Conservation (phyloP, 2,329 filamentous ascomycete species). For the Colletotrichum sp. region DNA sequence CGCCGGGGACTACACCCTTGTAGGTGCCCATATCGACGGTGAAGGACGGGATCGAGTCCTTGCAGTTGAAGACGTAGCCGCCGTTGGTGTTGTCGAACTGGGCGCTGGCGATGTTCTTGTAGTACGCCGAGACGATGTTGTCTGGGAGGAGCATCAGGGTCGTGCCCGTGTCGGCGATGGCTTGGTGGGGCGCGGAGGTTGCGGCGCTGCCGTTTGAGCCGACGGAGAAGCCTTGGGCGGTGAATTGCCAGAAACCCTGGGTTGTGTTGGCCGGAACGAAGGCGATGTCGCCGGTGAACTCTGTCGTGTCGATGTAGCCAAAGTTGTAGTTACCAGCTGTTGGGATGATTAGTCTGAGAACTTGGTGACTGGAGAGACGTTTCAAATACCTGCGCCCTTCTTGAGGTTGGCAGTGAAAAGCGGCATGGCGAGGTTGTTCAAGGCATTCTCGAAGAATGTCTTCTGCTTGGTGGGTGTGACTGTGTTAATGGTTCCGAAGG, state of each 20-base stretch:
- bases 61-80: constrained; percentile 66
- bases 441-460: constrained; percentile 46
- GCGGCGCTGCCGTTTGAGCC: constrained; percentile 35
- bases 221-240: constrained; percentile 57
- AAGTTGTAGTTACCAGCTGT: constrained; percentile 40
- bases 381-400: constrained; percentile 34
- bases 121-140: constrained; percentile 62
- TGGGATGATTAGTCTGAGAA: background rate
- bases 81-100: constrained; percentile 48
- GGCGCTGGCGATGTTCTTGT: constrained; percentile 59
- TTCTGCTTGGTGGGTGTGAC: constrained; percentile 43
- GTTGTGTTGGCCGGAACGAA: constrained; percentile 61
- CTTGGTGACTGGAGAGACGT: background rate
- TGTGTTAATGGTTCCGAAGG: constrained; percentile 48
- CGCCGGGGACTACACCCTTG: constrained; percentile 37
- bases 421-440: constrained; percentile 29
- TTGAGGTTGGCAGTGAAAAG: constrained; percentile 39
- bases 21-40: constrained; percentile 38
- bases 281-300: constrained; percentile 63
- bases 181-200: constrained; percentile 31
- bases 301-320: constrained; percentile 55
- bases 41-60: constrained; percentile 50
- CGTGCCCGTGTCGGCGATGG: constrained; percentile 75
- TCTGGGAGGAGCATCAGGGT: constrained; percentile 66
- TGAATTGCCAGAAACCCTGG: constrained; percentile 70